Conservation (phyloP, 2,329 filamentous ascomycete species). For the Mycocentrospora acerina region DNA sequence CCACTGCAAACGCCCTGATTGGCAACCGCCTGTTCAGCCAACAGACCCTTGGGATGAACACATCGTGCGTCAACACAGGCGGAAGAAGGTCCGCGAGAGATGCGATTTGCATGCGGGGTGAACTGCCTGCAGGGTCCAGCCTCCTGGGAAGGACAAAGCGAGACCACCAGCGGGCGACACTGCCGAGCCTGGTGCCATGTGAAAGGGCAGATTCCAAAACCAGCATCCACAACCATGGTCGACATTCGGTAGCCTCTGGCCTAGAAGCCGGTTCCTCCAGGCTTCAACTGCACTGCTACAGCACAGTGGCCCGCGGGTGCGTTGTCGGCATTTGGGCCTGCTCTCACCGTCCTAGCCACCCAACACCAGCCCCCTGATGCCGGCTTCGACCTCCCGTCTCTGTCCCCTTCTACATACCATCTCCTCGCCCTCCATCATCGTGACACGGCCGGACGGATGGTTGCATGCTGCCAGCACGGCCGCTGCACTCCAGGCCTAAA, state of each 20-base stretch:
- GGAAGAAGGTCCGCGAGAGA: constrained; percentile 13
- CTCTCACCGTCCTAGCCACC: no score
- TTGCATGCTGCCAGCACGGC: constrained; percentile 8
- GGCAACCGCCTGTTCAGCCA: no score
- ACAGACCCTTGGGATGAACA: constrained; percentile 17
- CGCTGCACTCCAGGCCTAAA: constrained; percentile 12
- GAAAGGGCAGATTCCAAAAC: constrained; percentile 2
- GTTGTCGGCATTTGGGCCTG: neutral
- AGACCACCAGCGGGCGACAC: constrained; percentile 5
- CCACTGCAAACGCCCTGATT: no score
- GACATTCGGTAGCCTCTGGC: no score
- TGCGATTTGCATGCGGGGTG: constrained; percentile 10
- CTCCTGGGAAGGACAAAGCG: constrained; percentile 8
- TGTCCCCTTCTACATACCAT: constrained; percentile 3
- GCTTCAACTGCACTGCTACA: no score
- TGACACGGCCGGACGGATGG: constrained; percentile 12
- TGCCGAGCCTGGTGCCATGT: constrained; percentile 10
- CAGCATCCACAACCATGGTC: no score
- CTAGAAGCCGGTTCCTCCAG: no score
- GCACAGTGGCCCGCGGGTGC: no score
- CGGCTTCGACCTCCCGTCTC: neutral
- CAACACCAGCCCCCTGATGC: no score
- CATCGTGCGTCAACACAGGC: constrained; percentile 13
- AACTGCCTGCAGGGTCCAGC: constrained; percentile 23
- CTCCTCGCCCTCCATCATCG: constrained; percentile 5